These are phyloP conservation scores for Puccinia triticina DNA, from an alignment of 1,284 basidiomycete genomes.

Conservation along the genomic window DNA sequence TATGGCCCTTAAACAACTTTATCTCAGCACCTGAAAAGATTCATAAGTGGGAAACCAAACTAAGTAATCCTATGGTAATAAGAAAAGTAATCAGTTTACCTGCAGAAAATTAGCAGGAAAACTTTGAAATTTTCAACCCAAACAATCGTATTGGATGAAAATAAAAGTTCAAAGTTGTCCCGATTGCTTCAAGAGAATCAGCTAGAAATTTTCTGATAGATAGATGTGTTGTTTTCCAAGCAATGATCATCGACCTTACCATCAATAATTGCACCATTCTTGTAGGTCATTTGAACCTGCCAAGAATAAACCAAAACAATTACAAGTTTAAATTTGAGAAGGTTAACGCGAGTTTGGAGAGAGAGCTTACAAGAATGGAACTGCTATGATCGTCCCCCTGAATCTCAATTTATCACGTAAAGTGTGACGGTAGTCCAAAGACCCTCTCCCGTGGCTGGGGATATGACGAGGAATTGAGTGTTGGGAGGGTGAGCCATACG, in stretches of 20 bases:
- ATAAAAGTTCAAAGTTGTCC: not conserved
- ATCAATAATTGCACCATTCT: not conserved
- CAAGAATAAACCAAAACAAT: not conserved
- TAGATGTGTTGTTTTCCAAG: not conserved
- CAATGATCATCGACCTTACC: not conserved
- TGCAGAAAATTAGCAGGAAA: no score
- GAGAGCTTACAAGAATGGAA: not conserved
- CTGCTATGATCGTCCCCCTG: constrained; percentile 27
- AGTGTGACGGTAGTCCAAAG: constrained; percentile 92
- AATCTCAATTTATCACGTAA: constrained; percentile 64
- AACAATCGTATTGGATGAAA: not conserved
- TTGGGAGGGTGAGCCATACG: constrained; percentile 7
- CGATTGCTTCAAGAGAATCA: not conserved
- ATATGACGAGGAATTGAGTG: not conserved
- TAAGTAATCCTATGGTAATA: no score
- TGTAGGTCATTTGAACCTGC: constrained; percentile 18
- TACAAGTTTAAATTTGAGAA: not conserved
- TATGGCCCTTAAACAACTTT: no score
- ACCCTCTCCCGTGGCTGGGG: constrained; percentile 85
- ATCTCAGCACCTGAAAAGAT: no score
- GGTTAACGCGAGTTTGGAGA: not conserved
- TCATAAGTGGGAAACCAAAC: no score
- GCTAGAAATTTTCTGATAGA: not conserved
- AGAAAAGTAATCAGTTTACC: no score
- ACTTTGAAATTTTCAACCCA: no score